These are phyloP conservation scores for Coemansia sp. DNA, from an alignment of 192 early-diverging fungal genomes.

Conservation along the genomic window DNA sequence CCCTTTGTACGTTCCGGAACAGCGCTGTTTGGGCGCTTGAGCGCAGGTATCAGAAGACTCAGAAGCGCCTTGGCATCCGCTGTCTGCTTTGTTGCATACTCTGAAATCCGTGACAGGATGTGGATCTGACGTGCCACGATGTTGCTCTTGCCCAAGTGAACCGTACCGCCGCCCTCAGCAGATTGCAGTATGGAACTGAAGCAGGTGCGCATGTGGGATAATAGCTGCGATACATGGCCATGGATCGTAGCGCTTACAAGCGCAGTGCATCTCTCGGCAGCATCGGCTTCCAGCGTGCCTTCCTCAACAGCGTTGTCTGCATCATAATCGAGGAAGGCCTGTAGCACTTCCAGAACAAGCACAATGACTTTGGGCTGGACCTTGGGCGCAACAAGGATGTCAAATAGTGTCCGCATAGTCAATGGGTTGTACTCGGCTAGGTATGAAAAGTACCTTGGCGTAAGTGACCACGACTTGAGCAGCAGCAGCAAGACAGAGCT, in stretches of 20 bases:
- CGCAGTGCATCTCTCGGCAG: constrained; percentile 18
- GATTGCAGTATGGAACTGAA: constrained; percentile 18
- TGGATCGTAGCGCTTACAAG: constrained; percentile 23
- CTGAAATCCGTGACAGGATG: constrained; percentile 76
- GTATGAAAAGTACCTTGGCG: constrained; percentile 64
- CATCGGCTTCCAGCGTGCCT: constrained; percentile 30
- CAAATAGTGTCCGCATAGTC: constrained; percentile 70
- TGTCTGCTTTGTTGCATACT: constrained; percentile 67
- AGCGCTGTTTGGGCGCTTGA: constrained; percentile 65
- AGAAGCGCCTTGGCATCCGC: constrained; percentile 68
- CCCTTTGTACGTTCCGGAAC: constrained; percentile 82
- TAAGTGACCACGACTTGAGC: constrained; percentile 74
- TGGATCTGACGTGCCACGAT: constrained; percentile 68
- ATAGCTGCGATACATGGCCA: constrained; percentile 36
- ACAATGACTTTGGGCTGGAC: constrained; percentile 71
- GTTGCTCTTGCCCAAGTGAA: constrained; percentile 10
- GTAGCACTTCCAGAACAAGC: constrained; percentile 73
- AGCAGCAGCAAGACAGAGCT: constrained; percentile 78
- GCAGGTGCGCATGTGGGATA: constrained; percentile 49
- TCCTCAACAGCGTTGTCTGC: constrained; percentile 49
- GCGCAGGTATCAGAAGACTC: constrained; percentile 79
- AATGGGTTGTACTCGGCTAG: constrained; percentile 64
- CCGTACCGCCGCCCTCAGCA: not conserved
- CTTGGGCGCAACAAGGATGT: constrained; percentile 77
- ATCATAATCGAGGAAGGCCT: constrained; percentile 62